These are phyloP conservation scores for Kalaharituber pfeilii DNA, from an alignment of 2,329 filamentous ascomycete species.

Conservation along the genomic window DNA sequence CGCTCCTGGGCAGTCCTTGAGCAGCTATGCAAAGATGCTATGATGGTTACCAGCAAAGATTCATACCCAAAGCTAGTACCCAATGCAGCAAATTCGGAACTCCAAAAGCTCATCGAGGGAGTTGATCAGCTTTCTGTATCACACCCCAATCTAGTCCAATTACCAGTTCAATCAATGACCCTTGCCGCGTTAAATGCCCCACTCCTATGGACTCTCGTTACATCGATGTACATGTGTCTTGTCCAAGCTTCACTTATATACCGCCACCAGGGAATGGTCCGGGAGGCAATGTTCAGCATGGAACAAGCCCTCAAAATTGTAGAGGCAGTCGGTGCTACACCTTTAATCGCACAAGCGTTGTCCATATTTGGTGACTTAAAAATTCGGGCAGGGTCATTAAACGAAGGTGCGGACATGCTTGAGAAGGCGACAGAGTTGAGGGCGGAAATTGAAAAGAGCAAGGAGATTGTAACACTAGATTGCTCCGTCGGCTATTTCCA, in stretches of 20 bases:
- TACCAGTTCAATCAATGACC: slow-evolving; percentile 29
- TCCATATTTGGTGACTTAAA: slow-evolving; percentile 33
- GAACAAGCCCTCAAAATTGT: slow-evolving; percentile 70
- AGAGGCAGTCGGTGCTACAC: slow-evolving; percentile 44
- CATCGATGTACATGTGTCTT: slow-evolving; percentile 53
- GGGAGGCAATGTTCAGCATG: slow-evolving; percentile 74
- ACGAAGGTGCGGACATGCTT: slow-evolving; percentile 39
- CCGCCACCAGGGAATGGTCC: slow-evolving; percentile 66
- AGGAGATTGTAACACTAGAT: slow-evolving; percentile 35
- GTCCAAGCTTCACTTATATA: slow-evolving; percentile 61
- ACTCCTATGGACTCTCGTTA: slow-evolving; percentile 63
- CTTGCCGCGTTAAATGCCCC: slow-evolving; percentile 39
- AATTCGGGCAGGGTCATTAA: slow-evolving; percentile 33
- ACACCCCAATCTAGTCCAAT: slow-evolving; percentile 22
- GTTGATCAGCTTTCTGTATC: slow-evolving; percentile 26
- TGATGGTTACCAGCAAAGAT: not conserved
- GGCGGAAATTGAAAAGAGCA: slow-evolving; percentile 34
- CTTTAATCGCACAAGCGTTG: slow-evolving; percentile 34
- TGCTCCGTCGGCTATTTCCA: slow-evolving; percentile 41
- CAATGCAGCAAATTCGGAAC: not conserved
- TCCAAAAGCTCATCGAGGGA: slow-evolving; percentile 23
- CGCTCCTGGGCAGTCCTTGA: slow-evolving; percentile 29
- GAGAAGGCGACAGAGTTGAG: slow-evolving; percentile 41
- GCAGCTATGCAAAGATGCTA: slow-evolving; percentile 14
- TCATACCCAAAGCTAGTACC: not conserved